Conservation (phyloP, 2,329 filamentous ascomycete genomes). For the Meredithiella fracta region DNA sequence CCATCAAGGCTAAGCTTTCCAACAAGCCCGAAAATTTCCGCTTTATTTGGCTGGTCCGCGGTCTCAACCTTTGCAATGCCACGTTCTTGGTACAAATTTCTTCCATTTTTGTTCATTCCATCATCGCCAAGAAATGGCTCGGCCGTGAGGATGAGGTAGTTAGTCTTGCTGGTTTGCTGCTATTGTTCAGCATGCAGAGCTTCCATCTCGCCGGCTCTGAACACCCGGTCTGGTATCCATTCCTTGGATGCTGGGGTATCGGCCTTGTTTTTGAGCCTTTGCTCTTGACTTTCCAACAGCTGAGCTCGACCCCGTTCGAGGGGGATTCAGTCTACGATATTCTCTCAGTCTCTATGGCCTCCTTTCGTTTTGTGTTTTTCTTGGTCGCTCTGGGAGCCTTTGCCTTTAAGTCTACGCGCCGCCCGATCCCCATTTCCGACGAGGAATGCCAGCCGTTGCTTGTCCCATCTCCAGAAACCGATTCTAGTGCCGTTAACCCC, state of each 20-base stretch:
- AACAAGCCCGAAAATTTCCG: slow-evolving; percentile 24
- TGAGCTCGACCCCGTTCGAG: background rate
- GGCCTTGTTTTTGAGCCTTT: slow-evolving; percentile 38
- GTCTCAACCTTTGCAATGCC: slow-evolving; percentile 4
- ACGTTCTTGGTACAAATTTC: slow-evolving; percentile 33
- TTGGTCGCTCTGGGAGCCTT: background rate
- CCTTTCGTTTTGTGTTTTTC: slow-evolving; percentile 6
- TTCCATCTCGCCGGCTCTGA: slow-evolving; percentile 34
- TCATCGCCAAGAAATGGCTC: slow-evolving; percentile 24
- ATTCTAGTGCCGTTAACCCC: background rate
- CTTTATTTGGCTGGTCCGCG: slow-evolving; percentile 19
- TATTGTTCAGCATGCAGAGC: slow-evolving; percentile 47
- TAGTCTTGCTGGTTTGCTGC: slow-evolving; percentile 41
- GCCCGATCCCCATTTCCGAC: slow-evolving; percentile 23
- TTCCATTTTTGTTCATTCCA: slow-evolving; percentile 24
- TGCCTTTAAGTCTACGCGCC: background rate
- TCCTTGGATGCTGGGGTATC: slow-evolving; percentile 44
- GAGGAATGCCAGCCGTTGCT: slow-evolving; percentile 44
- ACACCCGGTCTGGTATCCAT: slow-evolving; percentile 43
- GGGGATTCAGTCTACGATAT: slow-evolving; percentile 1
- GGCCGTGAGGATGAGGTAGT: slow-evolving; percentile 34
- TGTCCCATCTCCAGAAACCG: slow-evolving; percentile 16
- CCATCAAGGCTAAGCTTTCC: slow-evolving; percentile 22
- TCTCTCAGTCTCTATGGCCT: background rate
- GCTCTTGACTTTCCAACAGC: slow-evolving; percentile 22